phyloP scores from a whole-genome alignment of 179 eudicot genomes.

The Drosera spatulata region DNA sequence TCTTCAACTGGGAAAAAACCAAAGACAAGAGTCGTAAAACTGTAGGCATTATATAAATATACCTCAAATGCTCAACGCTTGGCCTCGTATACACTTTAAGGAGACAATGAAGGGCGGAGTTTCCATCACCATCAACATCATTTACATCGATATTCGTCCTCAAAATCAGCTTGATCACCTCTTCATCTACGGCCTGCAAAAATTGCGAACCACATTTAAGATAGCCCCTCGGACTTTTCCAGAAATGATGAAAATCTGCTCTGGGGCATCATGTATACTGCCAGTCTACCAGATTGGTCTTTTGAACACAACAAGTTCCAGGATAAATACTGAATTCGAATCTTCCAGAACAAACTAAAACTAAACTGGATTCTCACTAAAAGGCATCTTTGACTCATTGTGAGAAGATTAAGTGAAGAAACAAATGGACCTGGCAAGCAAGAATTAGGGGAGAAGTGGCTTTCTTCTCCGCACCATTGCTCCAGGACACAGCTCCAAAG shows the following conservation, averaged over 20 bases:
- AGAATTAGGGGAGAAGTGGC: constrained; percentile 19
- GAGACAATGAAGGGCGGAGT: constrained; percentile 29
- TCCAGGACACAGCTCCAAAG: constrained; percentile 23
- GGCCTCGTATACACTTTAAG: constrained; percentile 18
- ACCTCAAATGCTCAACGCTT: constrained; percentile 21
- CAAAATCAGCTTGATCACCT: constrained; percentile 19
- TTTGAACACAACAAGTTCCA: too few relatives aligned
- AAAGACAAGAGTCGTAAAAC: background rate
- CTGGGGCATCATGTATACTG: too few relatives aligned
- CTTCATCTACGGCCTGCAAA: constrained; percentile 27
- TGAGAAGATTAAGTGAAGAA: background rate
- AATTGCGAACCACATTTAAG: background rate
- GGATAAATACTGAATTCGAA: too few relatives aligned
- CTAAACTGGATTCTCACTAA: background rate
- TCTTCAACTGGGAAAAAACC: background rate
- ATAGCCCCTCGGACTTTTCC: background rate
- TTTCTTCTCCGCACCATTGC: constrained; percentile 14
- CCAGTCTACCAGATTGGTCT: too few relatives aligned
- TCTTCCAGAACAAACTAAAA: background rate
- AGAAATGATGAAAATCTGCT: background rate
- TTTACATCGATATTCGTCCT: constrained; percentile 20
- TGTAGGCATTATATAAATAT: background rate
- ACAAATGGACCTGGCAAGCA: constrained; percentile 20
- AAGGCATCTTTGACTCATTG: background rate
- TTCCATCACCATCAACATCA: constrained; percentile 28